Base-by-base conservation (phyloP, 2,329 filamentous ascomycete species). In the Magnaporthiopsis poae region DNA sequence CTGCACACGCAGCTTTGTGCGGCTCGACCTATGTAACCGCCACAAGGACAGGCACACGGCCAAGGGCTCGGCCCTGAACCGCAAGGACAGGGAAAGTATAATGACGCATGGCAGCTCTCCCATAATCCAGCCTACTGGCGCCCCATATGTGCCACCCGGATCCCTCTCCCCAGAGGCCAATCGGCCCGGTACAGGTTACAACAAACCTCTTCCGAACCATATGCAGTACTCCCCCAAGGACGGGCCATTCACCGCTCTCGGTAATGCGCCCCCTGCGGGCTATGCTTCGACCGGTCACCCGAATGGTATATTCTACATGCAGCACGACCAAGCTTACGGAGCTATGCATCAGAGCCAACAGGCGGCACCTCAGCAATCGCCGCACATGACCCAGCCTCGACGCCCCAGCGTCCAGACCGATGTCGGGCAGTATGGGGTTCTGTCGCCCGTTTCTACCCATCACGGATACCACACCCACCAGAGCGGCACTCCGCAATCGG, bases 1-100 rank as follows among this genome's bases (percentile, higher is more conserved):
- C 74, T 99, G 95, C 77, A 87, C 88, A 68, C 89, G 94, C 65
- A 89, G 90, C 39, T 99, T 98, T 79, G 94, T 98, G 67, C 88
- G 95, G 69, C 91, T 96, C 71, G 95, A 99, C 76, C 82, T 99
- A 67, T 92, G 95, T 74, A 90, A 95, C 73, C 88, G 91, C 60
- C 91, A 95, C 77, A 86, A 88, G 74, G 90, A 94, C 75, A 86
- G 91, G 61, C 91, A 94, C 77, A 90, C 88, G 15, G 90, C 89
- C 65, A 90, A 91, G 73, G 90, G 90, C 64, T 92, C 90, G 25
- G 88, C 91, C 69, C 79, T 92, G 66, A 88, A 88, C 74, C 87
- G 89, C 67, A 90, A 90, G 76, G 90, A 92, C 74, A 90, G 90
- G 76, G 90, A 92, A 73, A 86, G 84, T 18, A 82, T 88, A 73